Percentiles rank a stretch among this genome's conserved stretches.
Conservation (phyloP, 768 basidiomycete species). For the Leucosporidium yakuticum region DNA sequence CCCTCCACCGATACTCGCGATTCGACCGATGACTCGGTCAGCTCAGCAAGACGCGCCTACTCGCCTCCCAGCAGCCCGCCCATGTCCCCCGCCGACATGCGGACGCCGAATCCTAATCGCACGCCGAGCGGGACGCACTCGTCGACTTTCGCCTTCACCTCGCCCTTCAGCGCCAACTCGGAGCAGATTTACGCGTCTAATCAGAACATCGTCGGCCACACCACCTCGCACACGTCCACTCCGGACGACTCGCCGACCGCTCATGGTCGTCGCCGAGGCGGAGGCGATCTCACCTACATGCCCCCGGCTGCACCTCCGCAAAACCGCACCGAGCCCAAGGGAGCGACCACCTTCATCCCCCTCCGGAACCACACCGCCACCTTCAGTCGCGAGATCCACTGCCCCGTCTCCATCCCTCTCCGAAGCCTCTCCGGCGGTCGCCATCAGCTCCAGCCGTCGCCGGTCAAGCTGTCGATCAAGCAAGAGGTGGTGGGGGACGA, state of each 20-base stretch:
- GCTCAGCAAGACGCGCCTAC: slow-evolving; percentile 3
- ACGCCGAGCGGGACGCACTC: slow-evolving; percentile 6
- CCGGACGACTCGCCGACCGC: too few species aligned
- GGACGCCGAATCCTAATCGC: slow-evolving; percentile 14
- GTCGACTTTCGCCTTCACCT: slow-evolving; percentile 12
- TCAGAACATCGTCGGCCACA: too few species aligned
- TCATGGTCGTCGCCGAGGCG: neutral
- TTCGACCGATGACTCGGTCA: slow-evolving; percentile 2
- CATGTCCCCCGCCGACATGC: slow-evolving; percentile 15
- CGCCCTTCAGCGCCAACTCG: slow-evolving; percentile 10
- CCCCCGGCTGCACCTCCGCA: neutral
- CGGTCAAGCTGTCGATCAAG: slow-evolving; percentile 18
- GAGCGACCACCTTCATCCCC: slow-evolving; percentile 14
- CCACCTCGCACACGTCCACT: too few species aligned
- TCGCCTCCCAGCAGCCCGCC: slow-evolving; percentile 7
- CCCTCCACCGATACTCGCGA: neutral
- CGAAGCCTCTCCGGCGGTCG: slow-evolving; percentile 3
- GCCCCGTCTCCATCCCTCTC: slow-evolving; percentile 27
- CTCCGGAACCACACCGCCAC: slow-evolving; percentile 26
- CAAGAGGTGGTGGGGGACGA: slow-evolving; percentile 20
- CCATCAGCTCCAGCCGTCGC: slow-evolving; percentile 23
- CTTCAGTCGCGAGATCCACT: slow-evolving; percentile 26
- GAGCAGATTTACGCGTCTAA: neutral
- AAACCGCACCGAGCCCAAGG: slow-evolving; percentile 24
- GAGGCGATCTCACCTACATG: neutral